Conservation (phyloP, 148 eudicot genomes). For the Rhododendron molle region DNA sequence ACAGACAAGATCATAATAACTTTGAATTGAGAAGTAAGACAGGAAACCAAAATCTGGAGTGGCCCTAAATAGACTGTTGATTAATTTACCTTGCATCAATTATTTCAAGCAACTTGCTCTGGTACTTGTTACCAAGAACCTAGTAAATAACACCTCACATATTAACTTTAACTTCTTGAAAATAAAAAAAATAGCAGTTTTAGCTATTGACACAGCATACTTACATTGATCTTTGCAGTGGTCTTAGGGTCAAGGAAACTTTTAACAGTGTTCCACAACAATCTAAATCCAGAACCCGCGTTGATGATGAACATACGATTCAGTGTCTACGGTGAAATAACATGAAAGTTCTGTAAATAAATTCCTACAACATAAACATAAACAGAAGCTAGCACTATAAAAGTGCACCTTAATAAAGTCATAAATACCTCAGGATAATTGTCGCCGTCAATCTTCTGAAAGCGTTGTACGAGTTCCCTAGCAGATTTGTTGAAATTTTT, state of each 20-base stretch:
- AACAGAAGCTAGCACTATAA: background rate
- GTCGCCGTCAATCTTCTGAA: slow-evolving; percentile 87
- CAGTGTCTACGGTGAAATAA: slow-evolving; percentile 53
- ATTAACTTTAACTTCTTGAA: background rate
- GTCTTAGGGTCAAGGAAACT: slow-evolving; percentile 92
- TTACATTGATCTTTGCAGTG: slow-evolving; percentile 89
- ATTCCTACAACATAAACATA: background rate
- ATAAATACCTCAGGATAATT: slow-evolving; percentile 85
- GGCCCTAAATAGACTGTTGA: background rate
- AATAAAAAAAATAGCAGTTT: background rate
- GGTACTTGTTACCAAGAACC: slow-evolving; percentile 95
- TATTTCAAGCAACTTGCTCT: slow-evolving; percentile 78
- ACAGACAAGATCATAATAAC: background rate
- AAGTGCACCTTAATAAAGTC: background rate
- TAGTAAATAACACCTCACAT: slow-evolving; percentile 12
- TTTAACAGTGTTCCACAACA: slow-evolving; percentile 90
- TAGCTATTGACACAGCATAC: background rate
- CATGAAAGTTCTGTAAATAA: background rate
- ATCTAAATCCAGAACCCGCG: slow-evolving; percentile 95
- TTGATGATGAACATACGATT: slow-evolving; percentile 93
- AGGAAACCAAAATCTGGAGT: background rate
- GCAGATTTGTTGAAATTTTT: slow-evolving; percentile 83
- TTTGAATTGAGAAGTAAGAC: background rate
- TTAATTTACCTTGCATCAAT: slow-evolving; percentile 75
- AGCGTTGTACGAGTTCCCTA: slow-evolving; percentile 70